Evolutionary conservation across 2,329 filamentous ascomycete species (phyloP), one percentile per base, ranked within the genome.

Genomic region (Coleophoma crateriformis): DNA sequence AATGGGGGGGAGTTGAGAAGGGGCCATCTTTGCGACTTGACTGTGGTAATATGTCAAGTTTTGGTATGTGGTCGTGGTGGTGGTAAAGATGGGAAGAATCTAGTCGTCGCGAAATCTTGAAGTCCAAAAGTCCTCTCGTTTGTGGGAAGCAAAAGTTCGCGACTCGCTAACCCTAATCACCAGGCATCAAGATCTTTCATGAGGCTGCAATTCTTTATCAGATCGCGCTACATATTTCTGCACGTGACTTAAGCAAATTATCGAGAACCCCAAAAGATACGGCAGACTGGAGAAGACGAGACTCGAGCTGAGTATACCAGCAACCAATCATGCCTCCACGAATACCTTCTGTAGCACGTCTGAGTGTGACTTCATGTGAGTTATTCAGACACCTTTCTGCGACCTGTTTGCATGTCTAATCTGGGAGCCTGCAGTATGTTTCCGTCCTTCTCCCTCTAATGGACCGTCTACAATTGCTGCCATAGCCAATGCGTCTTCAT

Each of bases 1-100:
- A 70, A 87, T 81, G 63, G 91, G 80, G 72, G 94, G 94, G 64
- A 96, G 87, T 80, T 96, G 95, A 68, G 84, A 82, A 73, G 92
- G 88, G 72, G 91, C 90, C 92, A 96, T 96, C 73, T 84, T 94
- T 85, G 79, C 73, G 72, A 72, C 74, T 72, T 75, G 71, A 71
- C 71, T 66, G 54, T 60, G 58, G 53, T 53, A 50, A 60, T 63
- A 60, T 59, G 67, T 65, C 65, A 64, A 63, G 66, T 67, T 68
- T 70, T 68, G 71, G 48, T 20, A 41, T 50, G 45, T 50, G 51
- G 51, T 51, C 42, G 32, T 34, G 47, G 61, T 63, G 57, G 58
- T 55, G 46, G 58, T 54, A 51, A 51, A 49, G 41, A 32, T 44
- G 41, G 35, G 35, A 38, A 38, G 35, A 38, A 44, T 27, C 27